phyloP scores from a whole-genome alignment of 108 stramenopile species.

The Epithemia pelagica region DNA sequence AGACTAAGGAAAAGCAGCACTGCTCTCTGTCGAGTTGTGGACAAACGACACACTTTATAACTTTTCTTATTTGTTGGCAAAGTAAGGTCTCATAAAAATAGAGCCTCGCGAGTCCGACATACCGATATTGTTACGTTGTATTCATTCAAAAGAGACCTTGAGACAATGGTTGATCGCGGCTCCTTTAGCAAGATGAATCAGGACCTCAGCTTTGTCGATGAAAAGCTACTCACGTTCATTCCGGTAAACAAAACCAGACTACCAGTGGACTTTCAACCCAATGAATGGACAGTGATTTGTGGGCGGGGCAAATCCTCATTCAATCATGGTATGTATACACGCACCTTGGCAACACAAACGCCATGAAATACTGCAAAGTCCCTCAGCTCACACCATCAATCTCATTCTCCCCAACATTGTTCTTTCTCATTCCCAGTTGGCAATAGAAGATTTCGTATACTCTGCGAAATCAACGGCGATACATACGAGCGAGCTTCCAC shows the following conservation, averaged over 20 bases:
- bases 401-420: no score
- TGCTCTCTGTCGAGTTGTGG: no score
- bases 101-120: no score
- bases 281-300: constrained; percentile 5
- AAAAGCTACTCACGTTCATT: not conserved
- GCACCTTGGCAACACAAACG: not conserved
- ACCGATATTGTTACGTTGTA: no score
- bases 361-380: not conserved
- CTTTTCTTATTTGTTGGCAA: no score
- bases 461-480: not conserved
- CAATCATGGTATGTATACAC: not conserved
- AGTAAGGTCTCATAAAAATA: no score
- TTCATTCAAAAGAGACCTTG: no score
- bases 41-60: no score
- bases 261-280: not conserved
- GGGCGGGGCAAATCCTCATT: constrained; percentile 6
- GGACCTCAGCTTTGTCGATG: not conserved
- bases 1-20: no score
- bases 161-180: not conserved
- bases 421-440: not conserved
- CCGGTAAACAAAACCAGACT: not conserved
- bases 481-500: not conserved
- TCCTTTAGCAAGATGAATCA: not conserved
- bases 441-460: constrained; percentile 3
- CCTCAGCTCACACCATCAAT: no score